Percentiles rank a stretch among this genome's conserved stretches.
These are phyloP conservation scores for Trypanosomatidae sp. DNA, from an alignment of 208 protist genomes.

Conservation along the genomic window DNA sequence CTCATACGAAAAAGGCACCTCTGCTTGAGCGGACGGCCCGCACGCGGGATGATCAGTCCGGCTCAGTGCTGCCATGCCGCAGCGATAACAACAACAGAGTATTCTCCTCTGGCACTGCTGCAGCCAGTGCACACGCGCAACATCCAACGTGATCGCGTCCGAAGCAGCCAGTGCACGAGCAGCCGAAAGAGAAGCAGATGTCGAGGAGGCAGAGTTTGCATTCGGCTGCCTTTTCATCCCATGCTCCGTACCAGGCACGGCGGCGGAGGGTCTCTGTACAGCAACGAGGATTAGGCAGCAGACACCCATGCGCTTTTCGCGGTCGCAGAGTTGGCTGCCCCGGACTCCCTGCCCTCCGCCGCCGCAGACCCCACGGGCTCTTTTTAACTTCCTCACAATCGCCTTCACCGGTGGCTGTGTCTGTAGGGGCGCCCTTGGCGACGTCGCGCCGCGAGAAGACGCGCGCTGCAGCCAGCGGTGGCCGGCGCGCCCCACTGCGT, in stretches of 20 bases:
- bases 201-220: background rate
- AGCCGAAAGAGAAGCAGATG: background rate
- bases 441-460: background rate
- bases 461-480: conserved; percentile 10
- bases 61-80: background rate
- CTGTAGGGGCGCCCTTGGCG: background rate
- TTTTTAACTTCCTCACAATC: background rate
- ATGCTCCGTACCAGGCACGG: background rate
- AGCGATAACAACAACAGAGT: background rate
- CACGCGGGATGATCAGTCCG: background rate
- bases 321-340: background rate
- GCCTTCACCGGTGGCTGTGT: background rate
- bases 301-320: background rate
- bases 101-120: background rate
- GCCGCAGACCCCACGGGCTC: background rate
- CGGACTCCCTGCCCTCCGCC: background rate
- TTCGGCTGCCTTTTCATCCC: background rate
- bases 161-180: background rate
- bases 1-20: background rate
- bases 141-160: background rate
- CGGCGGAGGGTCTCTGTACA: too few species aligned
- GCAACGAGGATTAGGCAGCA: background rate
- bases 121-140: background rate
- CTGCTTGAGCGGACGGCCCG: background rate
- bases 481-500: background rate